Conservation (phyloP, 192 early-diverging fungal genomes). For the Backusella psychrophila region DNA sequence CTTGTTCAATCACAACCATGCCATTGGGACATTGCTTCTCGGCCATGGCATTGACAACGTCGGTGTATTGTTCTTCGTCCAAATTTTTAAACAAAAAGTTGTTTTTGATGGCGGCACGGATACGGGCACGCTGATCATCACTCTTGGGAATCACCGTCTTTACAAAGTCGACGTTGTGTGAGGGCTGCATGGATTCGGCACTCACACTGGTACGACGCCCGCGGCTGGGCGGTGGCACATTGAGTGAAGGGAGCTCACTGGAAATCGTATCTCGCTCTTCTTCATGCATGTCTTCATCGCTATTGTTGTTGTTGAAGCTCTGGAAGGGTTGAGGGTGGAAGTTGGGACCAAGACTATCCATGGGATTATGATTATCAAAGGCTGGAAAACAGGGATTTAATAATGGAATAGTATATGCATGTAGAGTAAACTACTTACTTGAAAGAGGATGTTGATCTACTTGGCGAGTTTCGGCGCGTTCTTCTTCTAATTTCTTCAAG, state of each 20-base stretch:
- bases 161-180: conserved; percentile 66
- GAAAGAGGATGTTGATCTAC: background rate
- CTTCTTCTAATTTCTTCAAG: conserved; percentile 78
- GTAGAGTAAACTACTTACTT: background rate
- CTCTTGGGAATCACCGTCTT: conserved; percentile 90
- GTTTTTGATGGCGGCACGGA: conserved; percentile 71
- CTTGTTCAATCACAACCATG: conserved; percentile 88
- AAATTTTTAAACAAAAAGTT: conserved; percentile 94
- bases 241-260: background rate
- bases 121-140: conserved; percentile 79
- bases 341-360: background rate
- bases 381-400: background rate
- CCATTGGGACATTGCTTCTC: conserved; percentile 75
- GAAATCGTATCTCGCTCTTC: conserved; percentile 48
- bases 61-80: conserved; percentile 94
- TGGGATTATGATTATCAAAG: background rate
- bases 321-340: background rate
- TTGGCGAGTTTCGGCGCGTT: conserved; percentile 47
- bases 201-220: conserved; percentile 92
- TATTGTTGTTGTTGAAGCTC: background rate
- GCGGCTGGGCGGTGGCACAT: conserved; percentile 67
- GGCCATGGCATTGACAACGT: conserved; percentile 95
- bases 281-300: conserved; percentile 41
- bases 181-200: conserved; percentile 95
- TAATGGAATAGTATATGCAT: too few relatives aligned